phyloP scores from a whole-genome alignment of 1,139 yeast species.

The Kazachstania sp. region DNA sequence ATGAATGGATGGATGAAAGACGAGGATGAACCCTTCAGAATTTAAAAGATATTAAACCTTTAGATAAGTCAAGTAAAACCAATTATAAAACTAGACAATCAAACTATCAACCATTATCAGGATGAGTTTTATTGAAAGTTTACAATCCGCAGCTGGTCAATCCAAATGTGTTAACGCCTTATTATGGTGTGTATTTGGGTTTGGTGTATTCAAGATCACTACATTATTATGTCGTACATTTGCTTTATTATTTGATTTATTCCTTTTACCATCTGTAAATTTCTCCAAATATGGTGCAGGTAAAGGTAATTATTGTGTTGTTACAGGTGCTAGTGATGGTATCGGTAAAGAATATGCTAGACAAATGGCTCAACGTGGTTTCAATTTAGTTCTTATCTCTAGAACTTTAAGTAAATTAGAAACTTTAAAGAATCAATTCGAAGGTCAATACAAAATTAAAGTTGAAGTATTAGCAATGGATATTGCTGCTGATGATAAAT shows the following conservation, averaged over 20 bases:
- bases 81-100: too few species aligned
- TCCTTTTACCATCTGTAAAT: slow-evolving; percentile 55
- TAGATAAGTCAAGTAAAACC: too few species aligned
- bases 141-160: slow-evolving; percentile 18
- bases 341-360: slow-evolving; percentile 86
- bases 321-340: slow-evolving; percentile 97
- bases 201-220: slow-evolving; percentile 46
- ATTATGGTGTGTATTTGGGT: slow-evolving; percentile 34
- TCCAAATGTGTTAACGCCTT: slow-evolving; percentile 19
- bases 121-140: slow-evolving; percentile 26
- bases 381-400: slow-evolving; percentile 74
- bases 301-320: slow-evolving; percentile 49
- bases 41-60: too few species aligned
- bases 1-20: too few species aligned
- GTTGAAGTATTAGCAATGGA: slow-evolving; percentile 72
- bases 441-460: slow-evolving; percentile 48
- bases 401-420: slow-evolving; percentile 76
- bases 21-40: too few species aligned
- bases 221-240: slow-evolving; percentile 36
- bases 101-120: background rate
- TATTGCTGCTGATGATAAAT: slow-evolving; percentile 41
- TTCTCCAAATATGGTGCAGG: slow-evolving; percentile 64
- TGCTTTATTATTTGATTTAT: slow-evolving; percentile 46
- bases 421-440: slow-evolving; percentile 55
- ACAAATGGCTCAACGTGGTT: slow-evolving; percentile 80